These are phyloP conservation scores for Globisporangium spinosum DNA, from an alignment of 352 stramenopile species.

Conservation along the genomic window DNA sequence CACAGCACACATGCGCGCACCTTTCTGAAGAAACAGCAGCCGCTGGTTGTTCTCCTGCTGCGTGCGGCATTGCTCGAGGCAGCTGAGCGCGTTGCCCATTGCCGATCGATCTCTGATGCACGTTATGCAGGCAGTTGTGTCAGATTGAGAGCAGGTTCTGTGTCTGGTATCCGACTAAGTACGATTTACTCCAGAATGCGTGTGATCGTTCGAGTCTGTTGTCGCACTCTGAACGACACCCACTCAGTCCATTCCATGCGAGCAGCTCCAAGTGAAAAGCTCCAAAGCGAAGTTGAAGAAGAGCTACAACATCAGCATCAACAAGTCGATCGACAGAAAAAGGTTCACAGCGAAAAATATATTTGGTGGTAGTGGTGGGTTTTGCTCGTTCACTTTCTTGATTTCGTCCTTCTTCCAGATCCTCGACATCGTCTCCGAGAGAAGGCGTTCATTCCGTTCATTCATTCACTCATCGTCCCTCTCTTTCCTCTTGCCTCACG, in stretches of 20 bases:
- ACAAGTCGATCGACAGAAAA: background rate
- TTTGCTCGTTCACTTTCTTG: background rate
- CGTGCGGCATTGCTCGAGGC: constrained; percentile 68
- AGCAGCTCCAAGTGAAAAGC: no score
- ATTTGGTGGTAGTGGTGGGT: constrained; percentile 1
- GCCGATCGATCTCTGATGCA: background rate
- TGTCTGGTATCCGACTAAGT: background rate
- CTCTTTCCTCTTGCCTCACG: background rate
- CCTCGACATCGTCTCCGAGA: background rate
- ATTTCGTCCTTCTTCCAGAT: background rate
- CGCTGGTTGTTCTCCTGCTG: constrained; percentile 61
- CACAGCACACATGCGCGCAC: constrained; percentile 16
- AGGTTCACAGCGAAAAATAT: constrained; percentile 12
- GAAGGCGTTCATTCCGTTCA: background rate
- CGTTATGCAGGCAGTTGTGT: background rate
- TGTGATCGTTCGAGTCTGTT: background rate
- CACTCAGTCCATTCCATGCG: no score
- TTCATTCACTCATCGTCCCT: constrained; percentile 4
- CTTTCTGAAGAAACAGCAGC: constrained; percentile 72
- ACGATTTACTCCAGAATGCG: background rate
- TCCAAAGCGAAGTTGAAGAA: background rate
- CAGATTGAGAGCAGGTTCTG: background rate
- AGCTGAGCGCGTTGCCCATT: constrained; percentile 84
- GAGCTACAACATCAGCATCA: background rate
- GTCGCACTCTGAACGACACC: background rate